Evolutionary conservation across 345 rosid genomes (phyloP).

Genomic region (Bruguiera sexangula): DNA sequence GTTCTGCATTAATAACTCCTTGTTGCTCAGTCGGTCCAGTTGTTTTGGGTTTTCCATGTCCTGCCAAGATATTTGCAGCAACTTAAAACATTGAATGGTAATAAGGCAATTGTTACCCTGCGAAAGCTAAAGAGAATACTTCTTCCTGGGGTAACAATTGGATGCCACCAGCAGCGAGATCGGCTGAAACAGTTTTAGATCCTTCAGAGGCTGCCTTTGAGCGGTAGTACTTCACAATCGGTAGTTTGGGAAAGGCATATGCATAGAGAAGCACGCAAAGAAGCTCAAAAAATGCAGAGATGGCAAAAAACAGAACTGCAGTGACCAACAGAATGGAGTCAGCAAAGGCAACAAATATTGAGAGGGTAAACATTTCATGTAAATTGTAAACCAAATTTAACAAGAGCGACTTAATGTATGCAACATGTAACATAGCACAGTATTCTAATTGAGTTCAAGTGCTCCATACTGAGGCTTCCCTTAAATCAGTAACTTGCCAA

Average conservation of each 20-base stretch:
- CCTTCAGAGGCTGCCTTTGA: constrained; percentile 87
- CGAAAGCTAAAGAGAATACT: constrained; percentile 11
- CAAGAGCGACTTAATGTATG: neutral
- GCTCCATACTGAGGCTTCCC: neutral
- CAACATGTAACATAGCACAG: too few relatives aligned
- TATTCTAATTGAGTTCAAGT: too few relatives aligned
- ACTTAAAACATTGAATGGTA: neutral
- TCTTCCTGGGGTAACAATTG: constrained; percentile 22
- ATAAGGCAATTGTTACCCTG: neutral
- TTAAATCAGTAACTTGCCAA: neutral
- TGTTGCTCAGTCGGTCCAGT: constrained; percentile 45
- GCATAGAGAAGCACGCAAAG: constrained; percentile 64
- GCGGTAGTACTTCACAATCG: constrained; percentile 74
- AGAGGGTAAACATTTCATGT: too few relatives aligned
- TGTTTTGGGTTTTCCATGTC: constrained; percentile 31
- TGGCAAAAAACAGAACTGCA: constrained; percentile 62
- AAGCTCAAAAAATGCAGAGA: constrained; percentile 57
- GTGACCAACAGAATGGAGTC: neutral
- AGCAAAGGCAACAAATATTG: neutral
- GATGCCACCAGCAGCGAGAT: constrained; percentile 80
- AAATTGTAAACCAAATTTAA: neutral
- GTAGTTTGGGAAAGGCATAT: constrained; percentile 56
- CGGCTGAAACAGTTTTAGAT: constrained; percentile 69
- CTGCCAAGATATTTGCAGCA: constrained; percentile 11
- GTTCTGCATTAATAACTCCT: constrained; percentile 47